Percentiles rank a stretch among this genome's conserved stretches.
Evolutionary conservation across 164 flowering plant genomes (phyloP).

Genomic region (Macadamia tetraphylla): DNA sequence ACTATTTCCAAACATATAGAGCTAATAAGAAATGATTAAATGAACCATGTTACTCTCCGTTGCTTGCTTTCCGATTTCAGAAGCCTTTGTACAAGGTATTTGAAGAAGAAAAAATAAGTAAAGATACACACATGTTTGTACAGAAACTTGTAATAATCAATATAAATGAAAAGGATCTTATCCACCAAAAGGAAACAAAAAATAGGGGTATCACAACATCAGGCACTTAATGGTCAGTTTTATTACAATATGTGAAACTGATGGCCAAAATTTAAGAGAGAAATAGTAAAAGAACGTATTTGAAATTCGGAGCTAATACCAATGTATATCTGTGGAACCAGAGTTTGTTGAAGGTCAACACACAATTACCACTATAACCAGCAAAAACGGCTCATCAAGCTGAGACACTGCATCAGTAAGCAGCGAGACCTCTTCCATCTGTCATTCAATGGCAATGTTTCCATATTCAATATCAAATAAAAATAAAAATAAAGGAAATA

Average conservation of each 20-base stretch:
- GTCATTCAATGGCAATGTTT: slow-evolving; percentile 28
- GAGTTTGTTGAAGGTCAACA: slow-evolving; percentile 91
- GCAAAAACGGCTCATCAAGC: slow-evolving; percentile 88
- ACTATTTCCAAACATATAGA: too few species aligned
- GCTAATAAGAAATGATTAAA: background rate
- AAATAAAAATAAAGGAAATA: slow-evolving; percentile 6
- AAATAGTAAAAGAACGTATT: slow-evolving; percentile 13
- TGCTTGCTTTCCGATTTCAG: background rate
- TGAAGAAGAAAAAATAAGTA: background rate
- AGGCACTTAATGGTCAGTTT: background rate
- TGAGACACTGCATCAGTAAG: slow-evolving; percentile 80
- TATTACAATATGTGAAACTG: background rate
- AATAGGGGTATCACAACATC: background rate
- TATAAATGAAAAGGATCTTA: too few species aligned
- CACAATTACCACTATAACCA: slow-evolving; percentile 99
- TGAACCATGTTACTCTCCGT: background rate
- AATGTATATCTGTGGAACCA: slow-evolving; percentile 78
- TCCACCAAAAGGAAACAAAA: background rate
- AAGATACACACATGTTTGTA: too few species aligned
- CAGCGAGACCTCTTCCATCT: slow-evolving; percentile 96
- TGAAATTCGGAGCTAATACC: slow-evolving; percentile 88
- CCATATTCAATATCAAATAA: slow-evolving; percentile 19
- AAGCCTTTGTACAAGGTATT: background rate
- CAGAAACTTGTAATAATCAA: too few species aligned
- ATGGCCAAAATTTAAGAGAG: background rate